Evolutionary conservation across 2,329 filamentous ascomycete genomes (phyloP), one percentile per base, ranked within the genome.

Genomic region (Cytospora leucostoma): DNA sequence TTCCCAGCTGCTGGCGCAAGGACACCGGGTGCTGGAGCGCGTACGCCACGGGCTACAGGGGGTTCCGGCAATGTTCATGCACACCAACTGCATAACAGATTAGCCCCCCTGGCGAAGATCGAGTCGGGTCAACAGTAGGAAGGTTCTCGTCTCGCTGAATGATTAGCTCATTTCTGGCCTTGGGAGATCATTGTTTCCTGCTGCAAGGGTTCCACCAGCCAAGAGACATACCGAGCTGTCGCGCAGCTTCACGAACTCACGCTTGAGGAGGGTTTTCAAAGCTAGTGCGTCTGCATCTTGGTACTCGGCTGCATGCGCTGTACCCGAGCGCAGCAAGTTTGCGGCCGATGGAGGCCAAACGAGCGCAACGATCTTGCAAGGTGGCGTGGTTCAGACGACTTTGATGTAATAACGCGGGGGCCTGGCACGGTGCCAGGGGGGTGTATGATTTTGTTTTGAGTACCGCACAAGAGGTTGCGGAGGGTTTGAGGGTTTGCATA

Each of bases 91-190:
- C 61, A 66, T 38, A 53, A 55, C 40, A 59, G 54, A 17, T 49
- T 66, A 50, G 44, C 52, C 13, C 58, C 53, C 11, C 57, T 66
- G 38, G 64, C 57, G 15, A 62, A 62, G 57, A 66, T 66, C 15
- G 60, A 66, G 11, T 63, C 60, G 17, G 64, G 64, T 40, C 61
- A 61, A 21, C 60, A 47, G 56, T 66, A 66, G 64, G 52, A 49
- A 32, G 44, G 55, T 53, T 40, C 37, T 54, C 4, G 10, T 37
- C 38, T 10, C 55, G 32, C 32, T 32, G 32, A 34, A 27, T 38
- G 38, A 7, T 38, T 38, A 37, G 32, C 11, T 1, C 27, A 49
- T 17, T 32, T 15, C 50, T n/a, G 50, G 51, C 51, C 40, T 38
- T 8, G n/a, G 10, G 10, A 49, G 32, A 10, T 55, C 51, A 6